A percentile compares a stretch with the other conserved stretches of the same genome.
These are phyloP conservation scores for Rubroshorea leprosula DNA, from an alignment of 345 rosid genomes.

Conservation along the genomic window DNA sequence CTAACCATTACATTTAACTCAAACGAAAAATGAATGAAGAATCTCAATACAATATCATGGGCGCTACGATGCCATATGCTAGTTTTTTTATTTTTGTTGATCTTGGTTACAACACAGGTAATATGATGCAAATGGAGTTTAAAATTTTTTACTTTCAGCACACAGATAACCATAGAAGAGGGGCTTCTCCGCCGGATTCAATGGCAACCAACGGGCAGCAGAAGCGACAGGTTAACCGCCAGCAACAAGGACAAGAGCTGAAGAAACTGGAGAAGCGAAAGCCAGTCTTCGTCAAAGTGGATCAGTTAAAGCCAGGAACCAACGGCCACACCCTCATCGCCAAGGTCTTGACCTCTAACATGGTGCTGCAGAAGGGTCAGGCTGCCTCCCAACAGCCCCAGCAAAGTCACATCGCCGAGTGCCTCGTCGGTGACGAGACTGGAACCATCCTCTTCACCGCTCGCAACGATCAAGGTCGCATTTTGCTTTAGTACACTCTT, in stretches of 20 bases:
- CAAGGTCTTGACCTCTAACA: slow-evolving; percentile 44
- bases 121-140: too few relatives aligned
- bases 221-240: slow-evolving; percentile 15
- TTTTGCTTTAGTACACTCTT: background rate
- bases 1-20: too few relatives aligned
- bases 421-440: slow-evolving; percentile 69
- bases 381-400: slow-evolving; percentile 37
- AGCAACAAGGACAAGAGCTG: slow-evolving; percentile 19
- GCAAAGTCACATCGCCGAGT: slow-evolving; percentile 54
- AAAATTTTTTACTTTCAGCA: too few relatives aligned
- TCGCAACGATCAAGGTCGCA: slow-evolving; percentile 67
- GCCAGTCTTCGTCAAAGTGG: slow-evolving; percentile 62
- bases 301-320: slow-evolving; percentile 63
- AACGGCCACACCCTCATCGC: slow-evolving; percentile 57
- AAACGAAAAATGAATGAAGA: too few relatives aligned
- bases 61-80: too few relatives aligned
- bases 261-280: slow-evolving; percentile 42
- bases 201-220: slow-evolving; percentile 21
- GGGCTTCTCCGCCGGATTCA: slow-evolving; percentile 2
- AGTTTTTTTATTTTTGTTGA: too few relatives aligned
- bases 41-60: too few relatives aligned
- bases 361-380: slow-evolving; percentile 38
- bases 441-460: slow-evolving; percentile 65
- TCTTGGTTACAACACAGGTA: too few relatives aligned
- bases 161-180: background rate